Conservation (phyloP, 2,329 filamentous ascomycete genomes). For the Emericellopsis cladophorae region DNA sequence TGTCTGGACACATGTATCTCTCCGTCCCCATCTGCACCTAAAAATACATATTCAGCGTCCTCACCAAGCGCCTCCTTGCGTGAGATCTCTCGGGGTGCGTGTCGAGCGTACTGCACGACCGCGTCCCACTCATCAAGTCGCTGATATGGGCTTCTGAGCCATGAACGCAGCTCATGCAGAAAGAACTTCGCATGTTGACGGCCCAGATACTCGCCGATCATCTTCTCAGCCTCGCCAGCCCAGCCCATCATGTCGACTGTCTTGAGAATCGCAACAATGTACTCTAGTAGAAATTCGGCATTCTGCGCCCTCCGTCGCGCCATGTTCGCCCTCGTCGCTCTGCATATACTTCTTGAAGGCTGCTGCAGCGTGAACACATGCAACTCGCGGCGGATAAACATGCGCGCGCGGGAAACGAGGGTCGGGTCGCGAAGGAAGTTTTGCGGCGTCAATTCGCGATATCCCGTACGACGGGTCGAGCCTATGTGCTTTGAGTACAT, state of each 20-base stretch:
- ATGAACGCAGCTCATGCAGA: conserved; percentile 73
- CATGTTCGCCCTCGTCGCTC: conserved; percentile 2
- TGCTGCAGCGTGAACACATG: conserved; percentile 52
- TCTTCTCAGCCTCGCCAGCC: conserved; percentile 64
- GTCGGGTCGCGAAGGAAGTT: conserved; percentile 51
- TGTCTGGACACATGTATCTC: too few species aligned
- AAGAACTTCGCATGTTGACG: conserved; percentile 61
- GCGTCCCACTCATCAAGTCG: conserved; percentile 69
- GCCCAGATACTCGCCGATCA: conserved; percentile 69
- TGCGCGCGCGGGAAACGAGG: conserved; percentile 63
- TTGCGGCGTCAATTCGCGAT: conserved; percentile 58
- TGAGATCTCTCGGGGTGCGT: too few species aligned
- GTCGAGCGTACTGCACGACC: conserved; percentile 53
- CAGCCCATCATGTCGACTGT: conserved; percentile 72
- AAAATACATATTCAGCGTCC: too few species aligned
- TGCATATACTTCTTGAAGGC: neutral
- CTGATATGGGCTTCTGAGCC: conserved; percentile 68
- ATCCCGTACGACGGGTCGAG: conserved; percentile 64
- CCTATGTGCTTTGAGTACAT: conserved; percentile 75
- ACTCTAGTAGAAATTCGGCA: conserved; percentile 75
- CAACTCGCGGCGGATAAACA: conserved; percentile 74
- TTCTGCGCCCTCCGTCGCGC: conserved; percentile 41
- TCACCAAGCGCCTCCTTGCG: too few species aligned
- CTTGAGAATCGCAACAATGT: conserved; percentile 72
- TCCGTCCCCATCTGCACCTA: too few species aligned